Base-by-base conservation (phyloP, 805 yeast genomes). In the Candida odintsovae region DNA sequence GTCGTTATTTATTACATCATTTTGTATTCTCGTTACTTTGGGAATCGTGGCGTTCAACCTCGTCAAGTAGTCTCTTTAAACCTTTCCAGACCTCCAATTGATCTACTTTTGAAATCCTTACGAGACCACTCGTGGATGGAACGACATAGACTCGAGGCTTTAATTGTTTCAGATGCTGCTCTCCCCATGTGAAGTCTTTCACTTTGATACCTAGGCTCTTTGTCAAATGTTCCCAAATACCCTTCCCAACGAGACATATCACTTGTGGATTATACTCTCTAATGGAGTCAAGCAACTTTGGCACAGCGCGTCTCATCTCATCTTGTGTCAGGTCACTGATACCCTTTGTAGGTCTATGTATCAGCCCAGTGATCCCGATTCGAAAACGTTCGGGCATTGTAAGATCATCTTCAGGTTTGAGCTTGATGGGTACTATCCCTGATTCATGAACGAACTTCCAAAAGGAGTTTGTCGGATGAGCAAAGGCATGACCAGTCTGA, bases 71-170 rank as follows among this genome's bases (percentile, higher is more conserved):
- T 1, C 11, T 20, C 10, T 46, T 51, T 45, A 83, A 53, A 12
- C 61, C 61, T 13, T 56, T 54, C 89, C 89, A 83, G 16, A 74
- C 51, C 4, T 47, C 54, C 43, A 77, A 56, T 56, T 80, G 80
- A 36, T 69, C 71, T 0, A 63, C 66, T 46, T 66, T 67, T 25
- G 70, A 64, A 56, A 80, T 65, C 10, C 83, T 73, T 9, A 82
- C 90, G 8, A 86, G 62, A 2, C 92, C 92, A 6, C 89, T 82
- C 0, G 90, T 83, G 40, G 81, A 81, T 3, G 90, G 90, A 23
- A 83, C 72, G 6, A 85, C 89, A 61, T 72, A 80, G 0, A 78
- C 59, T 6, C 57, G 47, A n/a, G 62, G 52, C 23, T 48, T 22
- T 55, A 45, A 43, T 4, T 42, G 38, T 5, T 23, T 36, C 22